Evolutionary conservation across 2,329 filamentous ascomycete genomes (phyloP).

Genomic region (Xylaria sp.): DNA sequence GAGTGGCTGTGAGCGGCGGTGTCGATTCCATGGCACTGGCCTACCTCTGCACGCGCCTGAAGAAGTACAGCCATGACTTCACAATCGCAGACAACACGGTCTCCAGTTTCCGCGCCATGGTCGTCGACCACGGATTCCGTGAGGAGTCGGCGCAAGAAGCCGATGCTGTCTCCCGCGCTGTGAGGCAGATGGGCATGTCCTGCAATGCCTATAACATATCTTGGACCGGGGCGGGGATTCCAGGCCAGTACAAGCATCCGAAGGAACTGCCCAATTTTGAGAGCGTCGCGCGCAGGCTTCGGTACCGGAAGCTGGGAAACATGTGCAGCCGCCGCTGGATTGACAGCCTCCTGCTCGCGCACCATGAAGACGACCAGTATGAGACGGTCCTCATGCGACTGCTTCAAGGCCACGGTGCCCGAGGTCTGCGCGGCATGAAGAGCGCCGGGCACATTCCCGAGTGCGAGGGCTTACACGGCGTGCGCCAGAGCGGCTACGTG

Average conservation of each 20-base stretch:
- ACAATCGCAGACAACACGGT: conserved; percentile 60
- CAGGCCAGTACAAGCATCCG: conserved; percentile 48
- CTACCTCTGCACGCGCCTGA: conserved; percentile 70
- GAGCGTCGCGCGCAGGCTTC: conserved; percentile 75
- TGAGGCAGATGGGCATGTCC: conserved; percentile 52
- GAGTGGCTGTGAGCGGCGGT: conserved; percentile 88
- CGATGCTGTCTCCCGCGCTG: conserved; percentile 54
- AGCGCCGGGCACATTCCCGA: conserved; percentile 79
- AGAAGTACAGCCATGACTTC: conserved; percentile 51
- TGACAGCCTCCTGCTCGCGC: conserved; percentile 77
- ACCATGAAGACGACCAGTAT: conserved; percentile 90
- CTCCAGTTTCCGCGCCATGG: conserved; percentile 56
- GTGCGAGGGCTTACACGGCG: conserved; percentile 78
- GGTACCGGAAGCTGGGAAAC: conserved; percentile 77
- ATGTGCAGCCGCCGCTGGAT: conserved; percentile 65
- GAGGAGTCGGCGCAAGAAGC: conserved; percentile 65
- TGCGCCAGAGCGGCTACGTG: conserved; percentile 72
- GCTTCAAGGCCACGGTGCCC: conserved; percentile 71
- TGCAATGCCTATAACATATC: conserved; percentile 51
- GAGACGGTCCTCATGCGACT: conserved; percentile 90
- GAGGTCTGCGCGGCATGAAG: conserved; percentile 79
- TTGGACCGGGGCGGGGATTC: conserved; percentile 60
- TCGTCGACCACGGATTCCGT: conserved; percentile 70
- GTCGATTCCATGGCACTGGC: conserved; percentile 98
- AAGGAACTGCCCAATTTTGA: conserved; percentile 74